These are phyloP conservation scores for Capronia americana DNA, from an alignment of 2,329 filamentous ascomycete species.

Conservation along the genomic window DNA sequence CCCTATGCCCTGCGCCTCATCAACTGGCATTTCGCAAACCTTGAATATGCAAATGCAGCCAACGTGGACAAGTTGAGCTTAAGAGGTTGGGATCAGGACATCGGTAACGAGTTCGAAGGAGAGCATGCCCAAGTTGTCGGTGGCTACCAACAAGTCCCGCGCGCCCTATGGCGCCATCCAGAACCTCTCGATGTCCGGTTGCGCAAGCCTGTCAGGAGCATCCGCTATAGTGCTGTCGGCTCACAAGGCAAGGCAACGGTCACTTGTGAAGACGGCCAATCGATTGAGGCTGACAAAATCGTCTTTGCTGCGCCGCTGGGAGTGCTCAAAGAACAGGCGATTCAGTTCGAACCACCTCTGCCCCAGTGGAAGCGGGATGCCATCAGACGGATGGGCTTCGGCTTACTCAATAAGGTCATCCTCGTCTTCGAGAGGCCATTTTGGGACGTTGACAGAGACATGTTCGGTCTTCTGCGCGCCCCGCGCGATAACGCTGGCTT, in stretches of 20 bases:
- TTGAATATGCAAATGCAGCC: slow-evolving; percentile 95
- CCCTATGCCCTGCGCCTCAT: slow-evolving; percentile 87
- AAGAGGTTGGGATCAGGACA: slow-evolving; percentile 93
- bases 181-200: slow-evolving; percentile 77
- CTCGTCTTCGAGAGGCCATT: slow-evolving; percentile 88
- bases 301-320: slow-evolving; percentile 89
- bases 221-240: slow-evolving; percentile 65
- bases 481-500: slow-evolving; percentile 71
- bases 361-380: slow-evolving; percentile 83
- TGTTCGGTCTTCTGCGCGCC: slow-evolving; percentile 88
- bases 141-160: slow-evolving; percentile 91
- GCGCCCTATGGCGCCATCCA: slow-evolving; percentile 80
- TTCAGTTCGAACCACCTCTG: slow-evolving; percentile 89
- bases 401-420: slow-evolving; percentile 92
- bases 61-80: slow-evolving; percentile 87
- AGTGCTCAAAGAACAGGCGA: slow-evolving; percentile 80
- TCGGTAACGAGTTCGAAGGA: slow-evolving; percentile 96
- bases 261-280: slow-evolving; percentile 77
- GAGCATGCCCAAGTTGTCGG: slow-evolving; percentile 92
- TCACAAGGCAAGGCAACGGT: slow-evolving; percentile 62
- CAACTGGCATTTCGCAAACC: slow-evolving; percentile 98
- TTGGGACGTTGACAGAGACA: slow-evolving; percentile 88
- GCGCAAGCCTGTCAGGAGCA: slow-evolving; percentile 72
- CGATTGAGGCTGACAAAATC: slow-evolving; percentile 84
- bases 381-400: slow-evolving; percentile 86